phyloP scores from a whole-genome alignment of 2,329 filamentous ascomycete species.

The Moelleriella libera region DNA sequence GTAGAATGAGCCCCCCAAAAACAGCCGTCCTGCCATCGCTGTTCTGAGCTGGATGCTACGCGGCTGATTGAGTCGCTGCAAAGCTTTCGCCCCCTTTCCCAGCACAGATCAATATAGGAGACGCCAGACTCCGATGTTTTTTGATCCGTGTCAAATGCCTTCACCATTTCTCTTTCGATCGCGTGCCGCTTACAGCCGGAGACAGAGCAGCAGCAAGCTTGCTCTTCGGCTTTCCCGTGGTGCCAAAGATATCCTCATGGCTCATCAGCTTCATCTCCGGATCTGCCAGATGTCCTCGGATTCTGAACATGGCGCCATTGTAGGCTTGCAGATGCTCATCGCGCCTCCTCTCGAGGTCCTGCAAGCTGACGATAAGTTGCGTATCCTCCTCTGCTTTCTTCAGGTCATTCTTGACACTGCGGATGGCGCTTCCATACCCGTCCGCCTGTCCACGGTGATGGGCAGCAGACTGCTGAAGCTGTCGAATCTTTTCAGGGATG shows the following conservation, averaged over 20 bases:
- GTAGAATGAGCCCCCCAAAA: no score
- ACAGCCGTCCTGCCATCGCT: no score
- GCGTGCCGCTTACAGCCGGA: not conserved
- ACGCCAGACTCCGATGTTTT: no score
- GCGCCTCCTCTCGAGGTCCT: constrained; percentile 11
- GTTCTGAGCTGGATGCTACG: no score
- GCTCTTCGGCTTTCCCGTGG: constrained; percentile 7
- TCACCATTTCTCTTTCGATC: no score
- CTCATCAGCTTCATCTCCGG: constrained; percentile 14
- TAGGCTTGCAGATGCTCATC: constrained; percentile 13
- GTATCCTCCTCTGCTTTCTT: constrained; percentile 1
- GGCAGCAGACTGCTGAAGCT: constrained; percentile 13
- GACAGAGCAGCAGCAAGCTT: constrained; percentile 1
- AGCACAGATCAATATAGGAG: no score
- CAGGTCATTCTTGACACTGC: constrained; percentile 10
- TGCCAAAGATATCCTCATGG: constrained; percentile 14
- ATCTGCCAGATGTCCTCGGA: constrained; percentile 13
- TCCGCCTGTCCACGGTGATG: constrained; percentile 17
- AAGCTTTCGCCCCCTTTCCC: no score
- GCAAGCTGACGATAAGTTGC: not conserved
- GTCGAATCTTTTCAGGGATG: constrained; percentile 10
- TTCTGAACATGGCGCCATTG: constrained; percentile 11
- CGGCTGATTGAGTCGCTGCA: no score
- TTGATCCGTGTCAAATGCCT: no score
- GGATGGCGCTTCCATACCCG: constrained; percentile 10